Evolutionary conservation across 352 stramenopile species (phyloP), one percentile per base, ranked within the genome.

Genomic region (Globisporangium nodosum): DNA sequence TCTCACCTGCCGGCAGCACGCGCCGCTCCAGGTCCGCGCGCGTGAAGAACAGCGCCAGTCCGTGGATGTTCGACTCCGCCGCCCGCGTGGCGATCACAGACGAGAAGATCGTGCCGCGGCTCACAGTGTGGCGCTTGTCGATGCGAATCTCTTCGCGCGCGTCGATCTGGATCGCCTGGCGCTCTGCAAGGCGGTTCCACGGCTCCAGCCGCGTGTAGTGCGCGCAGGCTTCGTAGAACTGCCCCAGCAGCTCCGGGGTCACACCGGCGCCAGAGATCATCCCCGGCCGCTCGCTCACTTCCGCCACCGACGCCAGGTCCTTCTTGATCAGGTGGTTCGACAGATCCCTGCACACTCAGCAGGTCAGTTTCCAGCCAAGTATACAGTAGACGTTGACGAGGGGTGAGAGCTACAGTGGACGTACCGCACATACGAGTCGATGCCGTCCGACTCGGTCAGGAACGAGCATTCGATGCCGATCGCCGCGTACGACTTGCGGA

Each of bases 401-500:
- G 21, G 1, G 21, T 24, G 21, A 24, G 21, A 24, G 1, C 21
- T 24, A 27, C 16, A 59, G 39, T 27, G 5, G 37, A 73, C 77
- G 54, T 75, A 92, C 80, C 85, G 73, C 51, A 94, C 90, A 61
- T 91, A 92, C 18, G 81, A 60, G 47, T 92, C 82, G 39, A 94
- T 94, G 30, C 85, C 85, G 47, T 94, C 80, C 35, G 85, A 94
- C 60, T 94, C 85, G 31, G 82, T 89, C 33, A 94, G 58, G 43
- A 88, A 94, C 53, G 84, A 91, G 66, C 84, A 94, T 60, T 94
- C 84, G 55, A 94, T 94, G 49, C 76, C 73, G 20, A 94, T 65
- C 9, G 78, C 74, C 4, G 77, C 72, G 60, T 81, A 92, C 58
- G 78, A 90, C 58, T 90, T 90, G 48, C 82, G 74, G 24, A 94